Evolutionary conservation across 2,329 filamentous ascomycete genomes (phyloP), one percentile per base, ranked within the genome.

Genomic region (Aspergillus niger): DNA sequence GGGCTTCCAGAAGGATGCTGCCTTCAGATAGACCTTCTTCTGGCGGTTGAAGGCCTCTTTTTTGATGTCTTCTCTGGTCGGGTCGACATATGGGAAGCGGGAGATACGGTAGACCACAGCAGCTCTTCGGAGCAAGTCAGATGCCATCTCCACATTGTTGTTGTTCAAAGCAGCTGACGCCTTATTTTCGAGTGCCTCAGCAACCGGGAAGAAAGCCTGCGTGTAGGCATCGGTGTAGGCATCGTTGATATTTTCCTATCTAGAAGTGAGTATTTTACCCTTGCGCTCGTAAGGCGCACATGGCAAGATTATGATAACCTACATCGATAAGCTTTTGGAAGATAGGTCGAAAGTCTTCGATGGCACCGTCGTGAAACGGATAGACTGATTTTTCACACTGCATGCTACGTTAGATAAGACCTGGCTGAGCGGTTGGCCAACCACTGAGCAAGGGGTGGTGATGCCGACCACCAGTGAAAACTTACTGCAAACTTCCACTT

Each of bases 41-140:
- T 91, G 88, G 57, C 81, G 77, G 65, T 82, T 78, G 85, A 89
- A 92, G 1, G 88, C 89, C 28, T 81, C 72, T 65, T 85, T 83
- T 74, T 92, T 88, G 51, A 75, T 71, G 1, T 74, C 71, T 47
- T 63, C 66, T 43, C 68, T 65, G 5, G 58, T 54, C n/a, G 67
- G 70, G 52, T 70, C 68, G 8, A 75, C 71, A 62, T 75, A 75
- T 3, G 90, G 89, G 70, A 92, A 92, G 15, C 90, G 83, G 0
- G 88, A 83, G 65, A 92, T 91, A 55, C 90, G 84, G 74, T 90
- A 88, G n/a, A 92, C 81, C 26, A 88, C 86, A 22, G 89, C 89
- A 5, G 88, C 88, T 22, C 89, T 86, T n/a, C 91, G 81, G 73
- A 88, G 91, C 17, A 89, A 80, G 38, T 83, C 83, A 3, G 83